Evolutionary conservation across 345 rosid genomes (phyloP).

Genomic region (Aquilaria malaccensis): DNA sequence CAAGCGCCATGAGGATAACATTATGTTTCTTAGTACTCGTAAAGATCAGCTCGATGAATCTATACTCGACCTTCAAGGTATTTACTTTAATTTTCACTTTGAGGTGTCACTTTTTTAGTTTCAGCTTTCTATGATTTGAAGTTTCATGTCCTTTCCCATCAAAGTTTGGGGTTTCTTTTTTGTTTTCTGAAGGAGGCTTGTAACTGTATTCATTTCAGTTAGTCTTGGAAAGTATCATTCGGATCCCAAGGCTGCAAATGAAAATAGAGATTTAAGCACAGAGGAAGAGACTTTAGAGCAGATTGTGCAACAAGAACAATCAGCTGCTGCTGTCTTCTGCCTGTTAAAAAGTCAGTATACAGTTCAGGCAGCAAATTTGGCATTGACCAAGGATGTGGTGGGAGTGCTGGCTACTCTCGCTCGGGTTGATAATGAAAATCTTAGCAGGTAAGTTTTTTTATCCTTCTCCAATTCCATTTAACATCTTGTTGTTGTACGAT

Average conservation of each 20-base stretch:
- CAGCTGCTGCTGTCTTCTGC: constrained; percentile 77
- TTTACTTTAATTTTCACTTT: background rate
- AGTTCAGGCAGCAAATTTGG: constrained; percentile 32
- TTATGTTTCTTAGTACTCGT: constrained; percentile 32
- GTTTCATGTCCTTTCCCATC: no score
- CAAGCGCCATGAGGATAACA: constrained; percentile 59
- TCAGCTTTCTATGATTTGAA: no score
- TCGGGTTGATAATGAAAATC: constrained; percentile 63
- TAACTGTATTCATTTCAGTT: constrained; percentile 34
- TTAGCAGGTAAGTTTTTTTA: constrained; percentile 53
- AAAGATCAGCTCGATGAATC: constrained; percentile 47
- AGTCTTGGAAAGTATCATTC: constrained; percentile 52
- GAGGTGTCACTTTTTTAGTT: no score
- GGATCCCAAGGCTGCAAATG: constrained; percentile 16
- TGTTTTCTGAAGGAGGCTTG: no score
- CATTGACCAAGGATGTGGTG: constrained; percentile 45
- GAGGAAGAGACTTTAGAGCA: constrained; percentile 51
- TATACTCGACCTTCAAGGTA: constrained; percentile 63
- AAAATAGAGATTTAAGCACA: constrained; percentile 29
- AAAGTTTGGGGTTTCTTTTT: no score
- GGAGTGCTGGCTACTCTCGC: constrained; percentile 90
- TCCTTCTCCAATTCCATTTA: constrained; percentile 2
- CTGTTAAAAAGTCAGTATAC: constrained; percentile 37
- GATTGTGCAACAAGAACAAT: constrained; percentile 42
- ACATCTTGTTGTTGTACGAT: no score